Conservation (phyloP, 108 stramenopile genomes). For the Cyclostephanos invisitatus region DNA sequence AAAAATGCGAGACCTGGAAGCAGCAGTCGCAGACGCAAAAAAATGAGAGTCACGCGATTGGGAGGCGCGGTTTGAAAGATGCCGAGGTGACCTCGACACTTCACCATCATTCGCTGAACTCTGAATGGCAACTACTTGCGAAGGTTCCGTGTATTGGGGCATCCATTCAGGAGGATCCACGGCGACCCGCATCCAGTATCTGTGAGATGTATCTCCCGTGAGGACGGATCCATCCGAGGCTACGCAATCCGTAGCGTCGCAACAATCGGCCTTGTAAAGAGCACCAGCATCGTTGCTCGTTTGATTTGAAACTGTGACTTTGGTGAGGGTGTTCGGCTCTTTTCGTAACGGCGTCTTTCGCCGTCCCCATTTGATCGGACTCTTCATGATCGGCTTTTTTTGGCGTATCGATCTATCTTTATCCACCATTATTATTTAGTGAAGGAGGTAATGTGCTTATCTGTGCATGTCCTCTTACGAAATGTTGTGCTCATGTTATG, state of each 20-base stretch:
- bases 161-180: constrained; percentile 22
- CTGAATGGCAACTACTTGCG: background rate
- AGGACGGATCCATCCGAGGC: background rate
- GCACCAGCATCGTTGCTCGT: background rate
- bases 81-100: background rate
- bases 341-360: constrained; percentile 2
- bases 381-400: background rate
- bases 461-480: too few species aligned
- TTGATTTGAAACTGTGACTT: background rate
- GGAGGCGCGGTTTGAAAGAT: background rate
- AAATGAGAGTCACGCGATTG: background rate
- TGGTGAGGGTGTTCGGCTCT: background rate
- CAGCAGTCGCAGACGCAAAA: background rate
- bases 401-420: background rate
- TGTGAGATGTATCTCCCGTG: constrained; percentile 3
- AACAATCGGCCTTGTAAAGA: background rate
- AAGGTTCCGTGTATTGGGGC: background rate
- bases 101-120: constrained; percentile 3
- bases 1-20: background rate
- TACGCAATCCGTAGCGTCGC: constrained; percentile 1
- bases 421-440: too few species aligned
- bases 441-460: too few species aligned
- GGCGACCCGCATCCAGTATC: background rate
- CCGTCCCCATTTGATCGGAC: background rate
- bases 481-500: too few species aligned